These are phyloP conservation scores for Penstemon newberryi DNA, from an alignment of 257 asterid species.

Conservation along the genomic window DNA sequence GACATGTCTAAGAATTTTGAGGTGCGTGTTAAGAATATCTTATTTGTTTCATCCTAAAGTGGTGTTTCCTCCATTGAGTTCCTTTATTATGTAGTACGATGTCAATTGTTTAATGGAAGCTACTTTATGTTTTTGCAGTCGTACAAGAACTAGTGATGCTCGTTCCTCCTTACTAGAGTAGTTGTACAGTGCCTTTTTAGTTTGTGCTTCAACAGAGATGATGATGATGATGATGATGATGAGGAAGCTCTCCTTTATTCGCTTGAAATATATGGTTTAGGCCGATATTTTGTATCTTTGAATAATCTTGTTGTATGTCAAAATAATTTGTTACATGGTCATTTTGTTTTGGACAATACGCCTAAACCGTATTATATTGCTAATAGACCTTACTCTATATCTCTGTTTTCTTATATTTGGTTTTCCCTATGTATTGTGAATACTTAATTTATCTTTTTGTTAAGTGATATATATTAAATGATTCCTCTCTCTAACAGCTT, in stretches of 20 bases:
- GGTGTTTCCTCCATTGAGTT: not conserved
- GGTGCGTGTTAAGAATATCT: conserved; percentile 14
- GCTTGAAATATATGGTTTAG: not conserved
- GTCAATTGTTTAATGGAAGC: not conserved
- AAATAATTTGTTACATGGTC: not conserved
- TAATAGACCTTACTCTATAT: no score
- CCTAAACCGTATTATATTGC: no score
- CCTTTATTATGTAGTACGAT: not conserved
- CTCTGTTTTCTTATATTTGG: no score
- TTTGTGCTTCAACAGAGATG: not conserved
- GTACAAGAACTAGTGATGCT: conserved; percentile 31
- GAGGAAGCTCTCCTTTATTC: not conserved
- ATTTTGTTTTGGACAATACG: not conserved
- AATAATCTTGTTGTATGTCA: not conserved
- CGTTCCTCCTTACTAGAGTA: not conserved
- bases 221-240: not conserved
- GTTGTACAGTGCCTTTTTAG: not conserved
- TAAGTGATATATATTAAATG: no score
- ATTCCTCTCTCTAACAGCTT: no score
- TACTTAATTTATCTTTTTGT: no score
- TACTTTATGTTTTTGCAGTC: conserved; percentile 28
- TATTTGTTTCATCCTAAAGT: not conserved
- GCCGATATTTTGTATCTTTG: not conserved
- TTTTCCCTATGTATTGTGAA: no score
- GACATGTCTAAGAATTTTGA: conserved; percentile 32